phyloP scores from a whole-genome alignment of 768 basidiomycete species.

The Pisolithus orientalis region DNA sequence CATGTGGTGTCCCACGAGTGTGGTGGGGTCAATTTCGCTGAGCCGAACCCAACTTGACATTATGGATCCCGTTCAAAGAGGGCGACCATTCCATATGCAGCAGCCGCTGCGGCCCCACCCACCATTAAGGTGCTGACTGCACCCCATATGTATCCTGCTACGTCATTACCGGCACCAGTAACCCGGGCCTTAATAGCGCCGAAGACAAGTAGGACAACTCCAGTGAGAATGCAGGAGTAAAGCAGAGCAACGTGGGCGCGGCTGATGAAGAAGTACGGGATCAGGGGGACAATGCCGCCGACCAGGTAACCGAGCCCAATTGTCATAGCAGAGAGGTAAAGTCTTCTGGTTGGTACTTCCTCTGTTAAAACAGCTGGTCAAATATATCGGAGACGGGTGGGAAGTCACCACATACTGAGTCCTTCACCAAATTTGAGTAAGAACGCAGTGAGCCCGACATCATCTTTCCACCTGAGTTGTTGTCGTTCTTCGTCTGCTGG shows the following conservation, averaged over 20 bases:
- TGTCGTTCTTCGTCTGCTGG: constrained; percentile 49
- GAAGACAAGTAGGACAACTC: constrained; percentile 80
- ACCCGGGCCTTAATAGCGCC: constrained; percentile 87
- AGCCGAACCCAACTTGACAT: too few relatives aligned
- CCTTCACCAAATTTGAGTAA: constrained; percentile 93
- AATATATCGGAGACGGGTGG: not conserved
- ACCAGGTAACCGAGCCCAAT: constrained; percentile 93
- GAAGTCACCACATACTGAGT: constrained; percentile 47
- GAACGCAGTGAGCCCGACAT: constrained; percentile 88
- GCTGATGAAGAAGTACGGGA: constrained; percentile 88
- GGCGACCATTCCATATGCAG: constrained; percentile 45
- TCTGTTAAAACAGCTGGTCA: constrained; percentile 37
- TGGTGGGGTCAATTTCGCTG: too few relatives aligned
- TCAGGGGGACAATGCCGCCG: constrained; percentile 87
- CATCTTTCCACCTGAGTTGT: constrained; percentile 59
- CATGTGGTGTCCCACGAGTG: too few relatives aligned
- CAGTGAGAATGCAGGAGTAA: constrained; percentile 86
- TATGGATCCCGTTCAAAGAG: not conserved
- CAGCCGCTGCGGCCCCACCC: constrained; percentile 84
- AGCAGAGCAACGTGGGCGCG: constrained; percentile 61
- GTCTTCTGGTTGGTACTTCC: constrained; percentile 77
- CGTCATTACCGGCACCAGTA: constrained; percentile 69
- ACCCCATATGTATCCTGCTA: constrained; percentile 75
- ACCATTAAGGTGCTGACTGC: constrained; percentile 83
- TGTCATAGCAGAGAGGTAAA: constrained; percentile 89